Base-by-base conservation (phyloP, 345 rosid species). In the Hevea brasiliensis region DNA sequence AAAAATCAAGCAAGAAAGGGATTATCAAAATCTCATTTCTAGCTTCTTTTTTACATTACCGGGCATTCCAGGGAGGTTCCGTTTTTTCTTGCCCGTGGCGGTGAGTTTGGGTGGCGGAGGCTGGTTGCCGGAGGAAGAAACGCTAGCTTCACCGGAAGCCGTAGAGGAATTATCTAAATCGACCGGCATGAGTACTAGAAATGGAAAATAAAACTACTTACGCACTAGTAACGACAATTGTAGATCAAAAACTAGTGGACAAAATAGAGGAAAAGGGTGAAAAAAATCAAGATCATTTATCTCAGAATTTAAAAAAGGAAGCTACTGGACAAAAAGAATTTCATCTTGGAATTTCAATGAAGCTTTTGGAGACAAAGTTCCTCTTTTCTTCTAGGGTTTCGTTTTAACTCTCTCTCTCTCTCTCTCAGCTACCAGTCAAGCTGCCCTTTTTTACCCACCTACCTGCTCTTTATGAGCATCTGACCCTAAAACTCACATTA, bases 31-130 rank as follows among this genome's bases (percentile, higher is more conserved):
- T 6, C 29, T 17, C 71, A 3, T 20, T 53, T 50, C 20, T 17
- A 50, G 6, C 17, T 27, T 27, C 26, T 1, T 27, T 17, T 9
- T 15, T n/a, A n/a, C n/a, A 13, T 40, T 76, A 94, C 98, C 98
- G 76, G 98, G 98, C 92, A 85, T 94, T 80, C 98, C 98, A 55
- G 98, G 98, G 74, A 94, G 97, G 78, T 85, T 94, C 18, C 98
- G 92, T 77, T 90, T 94, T 80, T 89, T 94, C 92, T 92, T 94
- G 57, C 69, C 79, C 45, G 57, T 57, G 40, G 68, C 78, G 61
- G 83, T 69, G 78, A 90, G 48, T 72, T 85, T 83, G 26, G 90
- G 85, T 26, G 88, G 87, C 37, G 85, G 78, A 12, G 72, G 73
- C 64, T 84, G 88, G 77, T 85, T 85, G 61, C 97, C 92, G 72